phyloP scores from a whole-genome alignment of 2,329 filamentous ascomycete species.

The Ophiostoma sp. region DNA sequence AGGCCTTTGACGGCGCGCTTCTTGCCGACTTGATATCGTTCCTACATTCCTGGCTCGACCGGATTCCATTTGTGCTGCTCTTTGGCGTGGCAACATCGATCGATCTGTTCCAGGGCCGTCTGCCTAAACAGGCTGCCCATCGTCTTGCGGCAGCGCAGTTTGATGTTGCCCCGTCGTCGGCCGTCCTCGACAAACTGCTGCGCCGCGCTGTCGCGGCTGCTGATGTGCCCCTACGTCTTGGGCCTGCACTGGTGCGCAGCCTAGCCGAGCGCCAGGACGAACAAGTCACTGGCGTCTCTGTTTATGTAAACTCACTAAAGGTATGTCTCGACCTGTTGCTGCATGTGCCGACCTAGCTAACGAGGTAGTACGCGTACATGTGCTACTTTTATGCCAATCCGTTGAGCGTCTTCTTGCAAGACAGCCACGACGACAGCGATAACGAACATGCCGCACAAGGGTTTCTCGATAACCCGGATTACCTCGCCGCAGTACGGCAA shows the following conservation, averaged over 20 bases:
- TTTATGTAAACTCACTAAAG: slow-evolving; percentile 64
- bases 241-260: slow-evolving; percentile 55
- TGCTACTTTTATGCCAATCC: slow-evolving; percentile 78
- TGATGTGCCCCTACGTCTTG: slow-evolving; percentile 55
- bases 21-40: slow-evolving; percentile 65
- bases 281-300: slow-evolving; percentile 69
- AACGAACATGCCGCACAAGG: slow-evolving; percentile 20
- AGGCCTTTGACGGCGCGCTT: slow-evolving; percentile 70
- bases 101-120: slow-evolving; percentile 68
- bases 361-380: slow-evolving; percentile 66
- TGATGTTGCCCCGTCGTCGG: slow-evolving; percentile 66
- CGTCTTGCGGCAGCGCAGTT: slow-evolving; percentile 67
- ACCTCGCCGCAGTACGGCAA: slow-evolving; percentile 62
- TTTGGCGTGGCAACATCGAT: slow-evolving; percentile 79
- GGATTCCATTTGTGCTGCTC: slow-evolving; percentile 69
- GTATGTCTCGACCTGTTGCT: no score
- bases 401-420: slow-evolving; percentile 56
- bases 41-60: slow-evolving; percentile 64
- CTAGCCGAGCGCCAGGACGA: slow-evolving; percentile 69
- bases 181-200: slow-evolving; percentile 69
- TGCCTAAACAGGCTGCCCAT: slow-evolving; percentile 63
- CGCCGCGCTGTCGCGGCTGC: slow-evolving; percentile 55
- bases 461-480: slow-evolving; percentile 44
- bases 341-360: no score
- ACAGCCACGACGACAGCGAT: slow-evolving; percentile 27